These are phyloP conservation scores for Cyberlindnera euphorbiiphila DNA, from an alignment of 805 yeast genomes.

Conservation along the genomic window DNA sequence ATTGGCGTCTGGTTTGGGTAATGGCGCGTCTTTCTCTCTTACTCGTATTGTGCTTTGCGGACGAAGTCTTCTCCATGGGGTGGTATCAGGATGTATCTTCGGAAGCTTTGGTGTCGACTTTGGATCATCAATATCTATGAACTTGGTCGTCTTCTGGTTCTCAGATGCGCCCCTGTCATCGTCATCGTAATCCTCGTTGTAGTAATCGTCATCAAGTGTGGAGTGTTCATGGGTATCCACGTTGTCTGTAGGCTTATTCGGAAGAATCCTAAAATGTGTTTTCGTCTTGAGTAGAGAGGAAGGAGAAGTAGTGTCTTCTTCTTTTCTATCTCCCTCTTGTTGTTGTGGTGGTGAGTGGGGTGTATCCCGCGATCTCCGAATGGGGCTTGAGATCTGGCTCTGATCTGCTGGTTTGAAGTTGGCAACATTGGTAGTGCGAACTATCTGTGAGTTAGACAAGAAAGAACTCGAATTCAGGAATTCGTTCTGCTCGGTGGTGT, in stretches of 20 bases:
- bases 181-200: slow-evolving; percentile 1
- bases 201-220: slow-evolving; percentile 2
- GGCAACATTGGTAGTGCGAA: slow-evolving; percentile 21
- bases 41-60: slow-evolving; percentile 20
- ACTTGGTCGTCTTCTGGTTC: slow-evolving; percentile 16
- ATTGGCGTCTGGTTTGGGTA: slow-evolving; percentile 6
- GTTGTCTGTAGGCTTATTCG: neutral
- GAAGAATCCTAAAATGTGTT: slow-evolving; percentile 6
- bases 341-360: neutral
- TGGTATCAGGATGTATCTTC: slow-evolving; percentile 31
- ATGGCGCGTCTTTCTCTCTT: slow-evolving; percentile 4
- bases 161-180: slow-evolving; percentile 5
- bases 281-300: neutral
- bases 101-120: slow-evolving; percentile 30
- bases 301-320: neutral
- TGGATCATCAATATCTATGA: slow-evolving; percentile 28
- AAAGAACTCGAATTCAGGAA: slow-evolving; percentile 28
- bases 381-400: slow-evolving; percentile 19
- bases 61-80: slow-evolving; percentile 35
- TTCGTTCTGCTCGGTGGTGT: slow-evolving; percentile 16
- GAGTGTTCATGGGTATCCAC: neutral
- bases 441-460: slow-evolving; percentile 26
- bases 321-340: no score
- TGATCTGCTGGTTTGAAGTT: slow-evolving; percentile 13
- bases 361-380: slow-evolving; percentile 15